Evolutionary conservation across 1,284 basidiomycete species (phyloP).

Genomic region (Tilletiaria anomala): DNA sequence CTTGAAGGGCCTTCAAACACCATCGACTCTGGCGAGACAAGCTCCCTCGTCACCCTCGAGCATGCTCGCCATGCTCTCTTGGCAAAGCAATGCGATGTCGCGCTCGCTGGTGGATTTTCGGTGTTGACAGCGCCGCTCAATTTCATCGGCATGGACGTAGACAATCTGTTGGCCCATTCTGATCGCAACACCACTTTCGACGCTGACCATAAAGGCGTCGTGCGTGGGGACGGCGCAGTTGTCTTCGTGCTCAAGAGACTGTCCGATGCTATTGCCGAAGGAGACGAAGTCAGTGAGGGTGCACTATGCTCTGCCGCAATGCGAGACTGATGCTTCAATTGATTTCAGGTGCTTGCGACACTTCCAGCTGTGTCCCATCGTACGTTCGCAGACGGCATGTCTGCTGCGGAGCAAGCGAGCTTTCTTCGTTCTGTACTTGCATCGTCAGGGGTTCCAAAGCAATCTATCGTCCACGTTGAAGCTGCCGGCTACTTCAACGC

Average conservation of each 20-base stretch:
- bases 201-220: constrained; percentile 9
- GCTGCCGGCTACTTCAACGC: constrained; percentile 10
- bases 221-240: constrained; percentile 17
- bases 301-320: no score
- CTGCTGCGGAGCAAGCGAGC: no score
- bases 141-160: constrained; percentile 19
- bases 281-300: constrained; percentile 11
- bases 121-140: constrained; percentile 16
- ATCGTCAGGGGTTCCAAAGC: no score
- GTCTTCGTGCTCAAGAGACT: constrained; percentile 17
- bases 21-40: constrained; percentile 14
- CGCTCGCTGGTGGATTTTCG: constrained; percentile 13
- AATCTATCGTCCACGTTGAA: constrained; percentile 14
- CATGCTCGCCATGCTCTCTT: constrained; percentile 12
- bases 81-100: constrained; percentile 16
- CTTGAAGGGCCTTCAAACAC: constrained; percentile 15
- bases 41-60: constrained; percentile 12
- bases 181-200: constrained; percentile 13
- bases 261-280: constrained; percentile 13
- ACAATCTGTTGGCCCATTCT: constrained; percentile 10
- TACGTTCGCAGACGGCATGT: no score
- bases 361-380: background rate
- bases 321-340: no score
- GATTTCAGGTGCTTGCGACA: background rate
- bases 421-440: no score